Base-by-base conservation (phyloP, 1,284 basidiomycete genomes). In the Cryptococcus hybrid region DNA sequence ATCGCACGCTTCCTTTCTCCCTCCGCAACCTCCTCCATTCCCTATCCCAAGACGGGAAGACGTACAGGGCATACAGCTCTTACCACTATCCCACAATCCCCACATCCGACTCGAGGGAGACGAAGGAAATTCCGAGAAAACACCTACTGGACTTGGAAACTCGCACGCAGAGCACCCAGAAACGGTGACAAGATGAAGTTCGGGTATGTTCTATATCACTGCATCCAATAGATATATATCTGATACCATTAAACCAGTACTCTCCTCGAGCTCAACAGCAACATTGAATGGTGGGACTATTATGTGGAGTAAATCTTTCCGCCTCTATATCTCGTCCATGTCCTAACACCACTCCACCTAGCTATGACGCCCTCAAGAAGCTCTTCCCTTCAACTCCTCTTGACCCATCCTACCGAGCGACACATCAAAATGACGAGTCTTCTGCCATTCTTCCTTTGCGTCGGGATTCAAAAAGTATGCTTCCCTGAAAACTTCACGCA, bases 231-330 rank as follows among this genome's bases (percentile, higher is more conserved):
- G 37, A 43, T 6, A 18, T 5, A 39, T 55, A 55, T 51, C 52
- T 42, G n/a, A 56, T 34, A 34, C 7, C 46, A 13, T 7, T 39
- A 39, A 15, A 5, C 0, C 70, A 84, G 83, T 51, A 84, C 84
- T 48, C 88, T 91, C 12, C 83, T 96, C 61, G 90, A 94, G 74
- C 93, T 95, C 79, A 96, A 97, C 70, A 88, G 90, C 24, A 90
- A 94, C 44, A 84, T 92, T 1, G 93, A 97, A 62, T 97, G 94
- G 93, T 89, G 88, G 84, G 89, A 92, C 68, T 86, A 93, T 63
- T 97, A 97, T 73, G 88, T 98, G 60, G 77, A 79, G 74, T 78
- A 56, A 65, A 75, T 70, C 9, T 52, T 4, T 8, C 3, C 11
- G 50, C 8, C 35, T 39, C 52, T 24, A 13, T 39, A 6, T 44